These are phyloP conservation scores for Umbelopsis vinacea DNA, from an alignment of 192 early-diverging fungal genomes.

Conservation along the genomic window DNA sequence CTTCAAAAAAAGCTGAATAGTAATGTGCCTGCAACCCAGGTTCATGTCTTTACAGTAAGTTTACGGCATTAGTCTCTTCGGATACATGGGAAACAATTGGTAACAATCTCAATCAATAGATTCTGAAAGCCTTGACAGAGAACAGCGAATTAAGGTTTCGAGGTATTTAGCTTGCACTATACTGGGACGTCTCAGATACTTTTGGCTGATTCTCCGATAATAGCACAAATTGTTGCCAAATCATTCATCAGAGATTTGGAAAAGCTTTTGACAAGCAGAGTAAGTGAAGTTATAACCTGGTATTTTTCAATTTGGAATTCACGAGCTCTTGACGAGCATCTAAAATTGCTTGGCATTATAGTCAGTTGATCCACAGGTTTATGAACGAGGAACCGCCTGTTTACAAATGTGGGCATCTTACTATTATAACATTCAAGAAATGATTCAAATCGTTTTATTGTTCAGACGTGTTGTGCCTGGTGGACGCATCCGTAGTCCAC, in stretches of 20 bases:
- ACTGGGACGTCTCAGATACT: too few species aligned
- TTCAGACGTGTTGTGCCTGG: not conserved
- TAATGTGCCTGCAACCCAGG: slow-evolving; percentile 2
- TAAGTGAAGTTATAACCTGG: slow-evolving; percentile 1
- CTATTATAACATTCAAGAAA: slow-evolving; percentile 3
- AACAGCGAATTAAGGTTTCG: slow-evolving; percentile 34
- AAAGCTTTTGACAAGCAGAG: not conserved
- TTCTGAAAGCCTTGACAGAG: slow-evolving; percentile 38
- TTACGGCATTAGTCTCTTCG: not conserved
- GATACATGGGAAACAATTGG: not conserved
- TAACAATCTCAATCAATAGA: not conserved
- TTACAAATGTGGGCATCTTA: slow-evolving; percentile 19
- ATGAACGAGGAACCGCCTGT: not conserved
- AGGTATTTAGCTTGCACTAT: slow-evolving; percentile 1
- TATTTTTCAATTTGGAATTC: not conserved
- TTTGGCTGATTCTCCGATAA: not conserved
- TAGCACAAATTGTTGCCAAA: slow-evolving; percentile 17
- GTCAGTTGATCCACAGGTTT: slow-evolving; percentile 9
- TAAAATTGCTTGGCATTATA: not conserved
- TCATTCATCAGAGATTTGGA: slow-evolving; percentile 15
- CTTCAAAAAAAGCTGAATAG: slow-evolving; percentile 26
- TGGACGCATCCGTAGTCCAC: too few species aligned
- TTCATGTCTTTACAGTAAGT: slow-evolving; percentile 17
- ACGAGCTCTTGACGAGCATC: too few species aligned
- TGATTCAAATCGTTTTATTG: not conserved